Evolutionary conservation across 2,329 filamentous ascomycete genomes (phyloP), one percentile per base, ranked within the genome.

Genomic region (Penicillium verrucosum): DNA sequence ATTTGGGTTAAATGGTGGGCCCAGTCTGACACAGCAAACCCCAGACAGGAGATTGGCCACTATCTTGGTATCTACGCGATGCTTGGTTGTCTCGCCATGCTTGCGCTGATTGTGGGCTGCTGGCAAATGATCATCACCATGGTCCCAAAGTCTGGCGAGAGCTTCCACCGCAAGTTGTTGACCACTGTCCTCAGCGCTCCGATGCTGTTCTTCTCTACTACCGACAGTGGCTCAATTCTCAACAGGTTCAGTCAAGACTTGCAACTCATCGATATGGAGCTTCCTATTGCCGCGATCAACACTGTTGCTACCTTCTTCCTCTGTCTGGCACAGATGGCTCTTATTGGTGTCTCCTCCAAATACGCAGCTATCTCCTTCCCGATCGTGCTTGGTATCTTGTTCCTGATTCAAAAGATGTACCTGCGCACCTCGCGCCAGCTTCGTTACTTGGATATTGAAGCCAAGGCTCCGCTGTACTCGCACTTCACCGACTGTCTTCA

Each of bases 351-450:
- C 60, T 60, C 78, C 64, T 57, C 82, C 2, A 76, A 73, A 34
- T 83, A 78, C 51, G 72, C 83, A 0, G 77, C 78, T 0, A 74
- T 81, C 23, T 73, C 75, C 0, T 82, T 85, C 55, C 83, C 83
- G 0, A 68, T 82, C 3, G 63, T 85, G 2, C 57, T 78, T 9
- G 69, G 64, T 0, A 58, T 79, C 0, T 58, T 85, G 0, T 86
- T 79, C 53, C 57, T 74, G 2, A 68, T 86, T 0, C 84, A 86
- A 59, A 80, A 75, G 51, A 77, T 84, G 47, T 87, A 87, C 61
- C 75, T 87, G 2, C 76, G 81, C 0, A 87, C 84, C 0, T 86
- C 83, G 0, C 74, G 84, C 0, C 85, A 87, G 65, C 67, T 88
- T 8, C 78, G 85, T 47, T 76, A 85, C 21, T 68, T 88, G 11